Base-by-base conservation (phyloP, 345 rosid species). In the Durio zibethinus region DNA sequence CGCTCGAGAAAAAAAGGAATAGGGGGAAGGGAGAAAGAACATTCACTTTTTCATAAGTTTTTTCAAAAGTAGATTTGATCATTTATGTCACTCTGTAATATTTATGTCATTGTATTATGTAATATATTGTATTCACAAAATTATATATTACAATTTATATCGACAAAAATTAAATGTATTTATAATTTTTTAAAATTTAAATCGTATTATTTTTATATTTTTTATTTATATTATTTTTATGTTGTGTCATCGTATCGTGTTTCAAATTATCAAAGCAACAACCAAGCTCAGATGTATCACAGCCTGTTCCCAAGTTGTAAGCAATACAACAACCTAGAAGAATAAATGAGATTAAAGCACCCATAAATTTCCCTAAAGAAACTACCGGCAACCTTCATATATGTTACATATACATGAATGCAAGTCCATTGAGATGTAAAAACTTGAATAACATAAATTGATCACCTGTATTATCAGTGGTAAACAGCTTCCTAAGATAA, bases 251-350 rank as follows among this genome's bases (percentile, higher is more conserved):
- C n/a, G n/a, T n/a, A n/a, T n/a, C n/a, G n/a, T n/a, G n/a, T n/a
- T n/a, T n/a, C n/a, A n/a, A n/a, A n/a, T n/a, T n/a, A n/a, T n/a
- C n/a, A n/a, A n/a, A 67, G 97, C 97, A 38, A 90, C 84, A 73
- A 96, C 98, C 97, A 23, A 96, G 90, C 66, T 93, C 97, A 12
- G 98, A 93, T 31, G 94, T 88, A 75, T 97, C 99, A 10, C 63
- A 75, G 72, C 98, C 97, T 35, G 97, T 96, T 36, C 98, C 99
- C 85, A 93, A 85, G 82, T 96, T 96, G 78, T 90, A 96, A 50
- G 97, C 93, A 76, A 82, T 77, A 80, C 98, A 96, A 63, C 97
- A 96, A 63, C 97, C 99, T 94, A 79, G 16, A 56, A 77, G 54
- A 72, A 78, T n/a, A 48, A n/a, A 52, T 1, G 0, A 21, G 4